Base-by-base conservation (phyloP, 495 filamentous ascomycete species). In the Articulospora tetracladia region DNA sequence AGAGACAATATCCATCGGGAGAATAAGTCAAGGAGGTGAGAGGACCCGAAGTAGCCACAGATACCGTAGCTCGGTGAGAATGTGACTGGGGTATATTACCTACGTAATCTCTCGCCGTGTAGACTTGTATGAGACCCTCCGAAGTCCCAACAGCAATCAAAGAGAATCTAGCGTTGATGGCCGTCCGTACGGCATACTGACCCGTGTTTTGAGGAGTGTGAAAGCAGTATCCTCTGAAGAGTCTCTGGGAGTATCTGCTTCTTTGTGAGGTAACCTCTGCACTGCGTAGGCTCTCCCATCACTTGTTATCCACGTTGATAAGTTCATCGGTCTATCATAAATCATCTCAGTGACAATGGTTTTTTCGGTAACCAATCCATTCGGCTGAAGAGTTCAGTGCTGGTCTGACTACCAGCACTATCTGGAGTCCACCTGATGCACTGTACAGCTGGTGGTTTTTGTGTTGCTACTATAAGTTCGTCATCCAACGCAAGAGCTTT, bases 271-370 rank as follows among this genome's bases (percentile, higher is more conserved):
- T n/a, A 77, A 64, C 58, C 92, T 84, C 71, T 99, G 95, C 20
- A 98, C 92, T 22, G 93, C 92, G 70, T 96, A 98, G 3, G 91
- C 93, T 69, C 83, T 87, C 0, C 95, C 95, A 66, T 93, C 93
- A 67, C 80, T 90, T 10, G 91, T 95, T 57, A 96, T 83, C 95
- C 95, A 99, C 19, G 93, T 88, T 34, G 90, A 87, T 19, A 99
- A 80, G 67, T 94, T 98, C 93, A 99, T 99, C 1, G 94, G 93
- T 63, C 93, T 84, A 72, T 99, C 94, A 74, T 97, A 88, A 24
- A 96, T 87, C 91, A 99, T 97, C 54, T 96, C 89, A 55, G 73
- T 79, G 39, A 97, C 84, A 0, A 79, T 82, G 3, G 83, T 80
- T 73, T 88, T 92, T 89, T 93, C 30, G 85, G 82, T 22, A 96